A percentile compares a stretch with the other conserved stretches of the same genome.
These are phyloP conservation scores for Porogramme epimiltina DNA, from an alignment of 1,284 basidiomycete genomes.

Conservation along the genomic window DNA sequence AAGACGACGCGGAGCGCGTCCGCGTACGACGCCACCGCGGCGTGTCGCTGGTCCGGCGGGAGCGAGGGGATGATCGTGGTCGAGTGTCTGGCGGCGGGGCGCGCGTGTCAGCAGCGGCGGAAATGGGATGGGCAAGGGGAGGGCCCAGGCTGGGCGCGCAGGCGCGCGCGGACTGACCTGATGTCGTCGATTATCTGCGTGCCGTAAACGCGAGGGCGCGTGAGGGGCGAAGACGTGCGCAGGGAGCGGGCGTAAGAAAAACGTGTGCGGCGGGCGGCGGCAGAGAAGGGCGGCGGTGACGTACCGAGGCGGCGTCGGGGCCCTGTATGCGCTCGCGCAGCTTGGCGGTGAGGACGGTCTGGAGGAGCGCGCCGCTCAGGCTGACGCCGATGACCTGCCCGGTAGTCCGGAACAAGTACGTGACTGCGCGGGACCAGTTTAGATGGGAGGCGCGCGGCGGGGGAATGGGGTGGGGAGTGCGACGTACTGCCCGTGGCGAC, in stretches of 20 bases:
- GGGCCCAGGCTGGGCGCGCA: too few species aligned
- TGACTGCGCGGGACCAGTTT: conserved; percentile 52
- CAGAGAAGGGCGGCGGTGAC: conserved; percentile 7
- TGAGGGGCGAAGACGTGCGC: background rate
- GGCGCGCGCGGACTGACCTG: conserved; percentile 51
- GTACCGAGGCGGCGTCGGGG: conserved; percentile 67
- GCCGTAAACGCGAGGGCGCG: background rate
- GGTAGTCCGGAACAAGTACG: conserved; percentile 87
- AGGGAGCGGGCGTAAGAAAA: background rate
- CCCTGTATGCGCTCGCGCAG: conserved; percentile 76
- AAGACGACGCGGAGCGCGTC: conserved; percentile 86
- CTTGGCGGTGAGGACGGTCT: conserved; percentile 71
- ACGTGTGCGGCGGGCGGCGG: background rate
- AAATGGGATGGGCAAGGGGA: background rate
- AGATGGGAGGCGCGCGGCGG: background rate
- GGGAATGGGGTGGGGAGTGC: background rate
- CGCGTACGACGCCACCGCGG: conserved; percentile 83
- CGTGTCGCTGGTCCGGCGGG: conserved; percentile 56
- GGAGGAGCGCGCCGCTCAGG: conserved; percentile 79
- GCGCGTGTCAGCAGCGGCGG: background rate
- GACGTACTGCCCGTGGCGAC: conserved; percentile 85
- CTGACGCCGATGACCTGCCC: conserved; percentile 91
- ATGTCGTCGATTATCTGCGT: conserved; percentile 68
- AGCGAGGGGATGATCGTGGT: conserved; percentile 79
- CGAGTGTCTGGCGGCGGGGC: conserved; percentile 60